Evolutionary conservation across 768 basidiomycete species (phyloP), one percentile per base, ranked within the genome.

Genomic region (Rhodosporidiobolus odoratus): DNA sequence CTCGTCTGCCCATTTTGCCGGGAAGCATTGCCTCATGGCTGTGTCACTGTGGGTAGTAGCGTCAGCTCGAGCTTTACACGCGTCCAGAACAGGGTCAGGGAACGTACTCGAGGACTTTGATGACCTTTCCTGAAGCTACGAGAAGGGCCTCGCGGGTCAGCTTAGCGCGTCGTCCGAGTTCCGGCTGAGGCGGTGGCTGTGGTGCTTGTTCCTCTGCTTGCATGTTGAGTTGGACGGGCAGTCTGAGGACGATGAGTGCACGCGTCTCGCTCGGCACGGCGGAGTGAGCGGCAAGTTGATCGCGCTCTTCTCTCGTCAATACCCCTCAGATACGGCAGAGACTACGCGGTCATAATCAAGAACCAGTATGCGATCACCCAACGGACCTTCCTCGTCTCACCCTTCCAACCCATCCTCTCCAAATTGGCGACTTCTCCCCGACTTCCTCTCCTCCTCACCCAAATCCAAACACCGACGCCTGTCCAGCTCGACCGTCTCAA

Each of bases 11-110:
- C 57, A 58, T 4, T 37, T 48, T 40, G 34, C 57, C 16, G 69
- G 69, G 61, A 71, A 71, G 53, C 69, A 71, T 47, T 71, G 60
- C 9, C n/a, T 38, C 65, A 71, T 71, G 25, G 69, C 48, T 48
- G 66, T 71, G 48, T 71, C 69, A 37, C 69, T 70, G 41, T 41
- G 9, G 1, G 47, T 21, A 8, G 8, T 25, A 25, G 23, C 25
- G 27, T n/a, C 40, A 15, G 54, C 27, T 32, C 58, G 35, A 13
- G 8, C 38, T 45, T 3, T 35, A 13, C 58, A 23, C 10, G n/a
- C 25, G 16, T 23, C 4, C 5, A 7, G 35, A 19, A 48, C n/a
- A 19, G 58, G 17, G 27, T 15, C n/a, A 35, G 56, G 30, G 54
- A n/a, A 43, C 69, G 43, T 25, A 65, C 69, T 71, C 65, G 64